These are phyloP conservation scores for Kockovaella imperatae DNA, from an alignment of 768 basidiomycete genomes.

Conservation along the genomic window DNA sequence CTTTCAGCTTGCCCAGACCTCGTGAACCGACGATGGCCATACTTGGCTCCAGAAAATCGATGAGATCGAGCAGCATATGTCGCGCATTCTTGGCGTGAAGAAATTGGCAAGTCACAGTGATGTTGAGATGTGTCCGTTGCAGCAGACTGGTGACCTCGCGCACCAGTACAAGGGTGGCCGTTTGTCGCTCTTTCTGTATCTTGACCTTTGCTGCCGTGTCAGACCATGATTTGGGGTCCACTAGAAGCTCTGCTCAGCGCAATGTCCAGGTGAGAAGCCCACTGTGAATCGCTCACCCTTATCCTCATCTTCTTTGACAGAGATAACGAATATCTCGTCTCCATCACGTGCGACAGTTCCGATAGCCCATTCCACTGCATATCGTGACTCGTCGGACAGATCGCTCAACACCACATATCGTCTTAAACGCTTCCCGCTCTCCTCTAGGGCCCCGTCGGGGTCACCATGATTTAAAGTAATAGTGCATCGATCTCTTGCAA, in stretches of 20 bases:
- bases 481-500: conserved; percentile 86
- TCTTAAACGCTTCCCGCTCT: conserved; percentile 54
- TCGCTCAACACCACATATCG: conserved; percentile 87
- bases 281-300: conserved; percentile 55
- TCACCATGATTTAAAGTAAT: conserved; percentile 81
- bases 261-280: neutral
- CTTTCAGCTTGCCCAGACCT: conserved; percentile 76
- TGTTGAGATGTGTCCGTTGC: conserved; percentile 81
- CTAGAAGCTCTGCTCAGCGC: conserved; percentile 47
- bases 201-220: conserved; percentile 59
- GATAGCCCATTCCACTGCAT: conserved; percentile 96
- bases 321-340: conserved; percentile 81
- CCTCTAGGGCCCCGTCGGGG: conserved; percentile 54
- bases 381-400: conserved; percentile 84
- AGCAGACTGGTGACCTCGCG: conserved; percentile 82
- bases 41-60: conserved; percentile 75
- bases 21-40: conserved; percentile 96
- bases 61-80: conserved; percentile 78
- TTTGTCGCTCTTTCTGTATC: conserved; percentile 93
- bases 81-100: conserved; percentile 94
- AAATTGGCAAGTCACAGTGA: conserved; percentile 82
- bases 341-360: conserved; percentile 92
- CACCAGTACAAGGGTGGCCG: conserved; percentile 73
- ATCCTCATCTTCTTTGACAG: conserved; percentile 81
- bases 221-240: conserved; percentile 56